Base-by-base conservation (phyloP, 1,284 basidiomycete species). In the Ganoderma resinaceum region DNA sequence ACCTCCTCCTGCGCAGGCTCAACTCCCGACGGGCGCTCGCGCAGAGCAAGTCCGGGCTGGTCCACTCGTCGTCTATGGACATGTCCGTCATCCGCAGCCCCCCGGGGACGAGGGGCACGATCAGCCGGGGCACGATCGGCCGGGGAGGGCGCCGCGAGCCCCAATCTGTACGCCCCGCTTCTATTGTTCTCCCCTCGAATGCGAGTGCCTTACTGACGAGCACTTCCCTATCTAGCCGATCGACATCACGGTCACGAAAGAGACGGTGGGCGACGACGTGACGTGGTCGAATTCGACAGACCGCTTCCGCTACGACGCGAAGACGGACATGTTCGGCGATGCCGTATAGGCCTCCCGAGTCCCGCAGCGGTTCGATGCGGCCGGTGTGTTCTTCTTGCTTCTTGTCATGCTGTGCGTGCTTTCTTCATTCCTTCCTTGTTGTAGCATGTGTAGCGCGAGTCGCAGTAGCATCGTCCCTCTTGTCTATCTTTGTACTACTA, bases 11-110 rank as follows among this genome's bases (percentile, higher is more conserved):
- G 12, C 2, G 1, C n/a, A 72, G 71, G 35, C 60, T 72, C n/a
- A 69, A 70, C 55, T 72, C 71, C 20, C 71, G 71, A 16, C 63
- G 64, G 2, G 29, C 43, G 37, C 61, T 72, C 20, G 66, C 63
- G 6, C 66, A 69, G 29, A 46, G 55, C 23, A 63, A 61, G 16
- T 31, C 59, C 7, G 63, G 68, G 38, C n/a, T 66, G 62, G 59
- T 66, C 14, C 55, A 65, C 38, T 64, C 66, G 31, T 53, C 46
- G 23, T 69, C 67, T 7, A 67, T 67, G 57, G 52, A 69, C 57
- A 62, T 71, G 53, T 68, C 70, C 4, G 66, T 61, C n/a, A 18
- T 67, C n/a, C 62, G 40, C 9, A 46, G 42, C 4, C 35, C n/a
- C 18, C 23, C 33, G 23, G 55, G 26, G 6, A 59, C 33, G 31